Percentiles rank a stretch among this genome's conserved stretches.
Evolutionary conservation across 2,329 filamentous ascomycete species (phyloP).

Genomic region (Xylaria sp.): DNA sequence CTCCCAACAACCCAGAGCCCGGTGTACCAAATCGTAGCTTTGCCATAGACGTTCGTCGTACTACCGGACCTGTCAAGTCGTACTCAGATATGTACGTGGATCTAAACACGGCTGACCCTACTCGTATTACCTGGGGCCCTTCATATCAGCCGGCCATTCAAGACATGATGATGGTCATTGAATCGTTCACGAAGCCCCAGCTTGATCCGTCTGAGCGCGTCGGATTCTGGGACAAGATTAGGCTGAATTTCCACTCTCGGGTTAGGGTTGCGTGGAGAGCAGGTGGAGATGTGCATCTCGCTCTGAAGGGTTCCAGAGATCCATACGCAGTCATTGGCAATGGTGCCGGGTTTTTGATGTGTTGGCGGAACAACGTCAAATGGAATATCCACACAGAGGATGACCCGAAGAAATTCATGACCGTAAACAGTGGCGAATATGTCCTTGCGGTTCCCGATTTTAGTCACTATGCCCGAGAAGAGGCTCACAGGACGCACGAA

Average conservation of each 20-base stretch:
- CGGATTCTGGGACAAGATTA: slow-evolving; percentile 99
- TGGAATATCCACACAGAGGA: slow-evolving; percentile 87
- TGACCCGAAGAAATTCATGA: slow-evolving; percentile 93
- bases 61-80: slow-evolving; percentile 93
- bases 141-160: slow-evolving; percentile 98
- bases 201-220: slow-evolving; percentile 92
- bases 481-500: slow-evolving; percentile 62
- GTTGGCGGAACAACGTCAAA: slow-evolving; percentile 93
- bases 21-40: slow-evolving; percentile 72
- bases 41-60: slow-evolving; percentile 86
- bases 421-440: slow-evolving; percentile 93
- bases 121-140: slow-evolving; percentile 94
- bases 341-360: slow-evolving; percentile 96
- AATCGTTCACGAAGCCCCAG: slow-evolving; percentile 96
- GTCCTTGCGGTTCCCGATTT: slow-evolving; percentile 95
- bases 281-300: slow-evolving; percentile 93
- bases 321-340: slow-evolving; percentile 93
- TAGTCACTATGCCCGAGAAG: slow-evolving; percentile 83
- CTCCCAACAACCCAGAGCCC: slow-evolving; percentile 71
- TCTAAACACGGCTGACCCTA: slow-evolving; percentile 92
- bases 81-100: slow-evolving; percentile 93
- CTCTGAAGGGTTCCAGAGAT: slow-evolving; percentile 90
- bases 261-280: slow-evolving; percentile 92
- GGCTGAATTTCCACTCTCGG: slow-evolving; percentile 91
- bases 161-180: slow-evolving; percentile 99